Conservation (phyloP, 2,329 filamentous ascomycete genomes). For the Ophiostoma sp. region DNA sequence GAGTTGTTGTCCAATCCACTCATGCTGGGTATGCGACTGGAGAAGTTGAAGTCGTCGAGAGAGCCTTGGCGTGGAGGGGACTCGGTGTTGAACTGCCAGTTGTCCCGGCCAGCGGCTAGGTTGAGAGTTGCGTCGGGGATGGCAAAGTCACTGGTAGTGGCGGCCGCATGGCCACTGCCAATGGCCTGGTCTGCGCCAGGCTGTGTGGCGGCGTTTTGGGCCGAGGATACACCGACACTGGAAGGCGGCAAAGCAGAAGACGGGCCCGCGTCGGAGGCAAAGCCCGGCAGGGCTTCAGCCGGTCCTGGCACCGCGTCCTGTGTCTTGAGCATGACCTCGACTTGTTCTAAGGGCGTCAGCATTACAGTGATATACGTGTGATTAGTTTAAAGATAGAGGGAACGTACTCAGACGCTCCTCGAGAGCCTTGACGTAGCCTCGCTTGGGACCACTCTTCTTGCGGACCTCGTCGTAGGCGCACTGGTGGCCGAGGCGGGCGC, state of each 20-base stretch:
- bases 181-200: neutral
- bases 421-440: slow-evolving; percentile 88
- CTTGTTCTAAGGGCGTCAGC: slow-evolving; percentile 60
- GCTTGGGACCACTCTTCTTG: slow-evolving; percentile 89
- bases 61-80: slow-evolving; percentile 44
- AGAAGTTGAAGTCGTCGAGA: slow-evolving; percentile 55
- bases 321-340: slow-evolving; percentile 82
- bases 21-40: slow-evolving; percentile 43
- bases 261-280: slow-evolving; percentile 20
- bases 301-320: slow-evolving; percentile 47
- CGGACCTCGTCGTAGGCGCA: slow-evolving; percentile 89
- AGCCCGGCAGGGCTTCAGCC: neutral
- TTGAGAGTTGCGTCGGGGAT: slow-evolving; percentile 44
- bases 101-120: slow-evolving; percentile 44
- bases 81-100: slow-evolving; percentile 51
- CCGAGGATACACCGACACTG: neutral
- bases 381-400: neutral
- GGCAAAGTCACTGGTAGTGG: slow-evolving; percentile 36
- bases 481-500: slow-evolving; percentile 75
- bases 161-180: slow-evolving; percentile 35
- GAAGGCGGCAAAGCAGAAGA: slow-evolving; percentile 26
- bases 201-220: neutral
- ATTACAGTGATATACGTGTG: neutral
- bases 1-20: slow-evolving; percentile 52
- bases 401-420: slow-evolving; percentile 83